Evolutionary conservation across 441 rosid species (phyloP).

Genomic region (Oxalis stricta): DNA sequence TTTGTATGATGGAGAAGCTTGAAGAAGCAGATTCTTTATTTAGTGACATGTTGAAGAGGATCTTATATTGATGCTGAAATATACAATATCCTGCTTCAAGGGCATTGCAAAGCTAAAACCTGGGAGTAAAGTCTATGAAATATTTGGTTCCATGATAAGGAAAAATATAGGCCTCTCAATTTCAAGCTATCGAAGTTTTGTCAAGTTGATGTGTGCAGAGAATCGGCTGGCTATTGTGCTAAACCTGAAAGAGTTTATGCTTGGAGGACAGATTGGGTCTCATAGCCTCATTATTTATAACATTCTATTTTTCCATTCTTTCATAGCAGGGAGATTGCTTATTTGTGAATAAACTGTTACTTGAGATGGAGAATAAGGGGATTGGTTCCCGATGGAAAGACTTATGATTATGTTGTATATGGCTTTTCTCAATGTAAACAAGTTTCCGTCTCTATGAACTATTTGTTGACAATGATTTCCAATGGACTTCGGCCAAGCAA

Average conservation of each 20-base stretch:
- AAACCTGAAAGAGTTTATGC: slow-evolving; percentile 37
- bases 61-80: slow-evolving; percentile 18
- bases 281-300: slow-evolving; percentile 23
- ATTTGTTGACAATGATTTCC: slow-evolving; percentile 47
- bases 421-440: slow-evolving; percentile 43
- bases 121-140: slow-evolving; percentile 24
- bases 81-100: slow-evolving; percentile 27
- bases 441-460: slow-evolving; percentile 20
- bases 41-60: slow-evolving; percentile 24
- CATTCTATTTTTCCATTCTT: slow-evolving; percentile 42
- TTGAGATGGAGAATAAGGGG: slow-evolving; percentile 34
- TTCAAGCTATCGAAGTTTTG: slow-evolving; percentile 32
- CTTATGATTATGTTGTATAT: slow-evolving; percentile 51
- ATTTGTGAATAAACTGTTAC: slow-evolving; percentile 24
- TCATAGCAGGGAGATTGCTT: slow-evolving; percentile 22
- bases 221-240: slow-evolving; percentile 23
- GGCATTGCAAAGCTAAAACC: slow-evolving; percentile 32
- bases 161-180: slow-evolving; percentile 28
- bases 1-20: slow-evolving; percentile 33
- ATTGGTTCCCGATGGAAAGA: slow-evolving; percentile 32
- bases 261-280: slow-evolving; percentile 20
- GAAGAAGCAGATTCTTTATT: slow-evolving; percentile 30
- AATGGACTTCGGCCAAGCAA: slow-evolving; percentile 38
- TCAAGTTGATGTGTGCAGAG: slow-evolving; percentile 34
- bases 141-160: slow-evolving; percentile 34